phyloP scores from a whole-genome alignment of 202 grass and related monocot genomes.

The Hordeum pubiflorum region DNA sequence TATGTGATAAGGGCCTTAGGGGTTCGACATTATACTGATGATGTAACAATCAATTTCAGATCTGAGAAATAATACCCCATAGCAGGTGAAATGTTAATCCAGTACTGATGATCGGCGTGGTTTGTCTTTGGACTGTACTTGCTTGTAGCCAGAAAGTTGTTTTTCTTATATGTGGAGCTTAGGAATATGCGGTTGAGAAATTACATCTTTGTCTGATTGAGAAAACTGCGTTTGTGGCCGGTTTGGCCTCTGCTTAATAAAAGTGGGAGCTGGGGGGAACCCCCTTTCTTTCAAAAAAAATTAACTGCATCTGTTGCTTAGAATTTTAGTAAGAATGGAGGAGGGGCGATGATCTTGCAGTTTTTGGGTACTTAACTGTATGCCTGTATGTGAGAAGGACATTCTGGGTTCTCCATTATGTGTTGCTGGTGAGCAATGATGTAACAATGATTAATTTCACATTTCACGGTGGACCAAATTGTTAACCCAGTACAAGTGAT shows the following conservation, averaged over 20 bases:
- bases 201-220: neutral
- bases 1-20: neutral
- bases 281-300: too few relatives aligned
- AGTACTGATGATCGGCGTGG: neutral
- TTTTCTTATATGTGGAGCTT: neutral
- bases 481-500: neutral
- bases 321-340: neutral
- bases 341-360: neutral
- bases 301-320: too few relatives aligned
- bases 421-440: slow-evolving; percentile 2
- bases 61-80: neutral
- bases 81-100: neutral
- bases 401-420: neutral
- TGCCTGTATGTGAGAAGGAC: neutral
- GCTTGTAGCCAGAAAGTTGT: neutral
- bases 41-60: neutral
- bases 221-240: neutral
- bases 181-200: neutral
- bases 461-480: neutral
- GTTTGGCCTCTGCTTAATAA: too few relatives aligned
- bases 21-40: neutral
- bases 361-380: neutral
- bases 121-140: neutral
- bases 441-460: neutral
- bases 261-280: too few relatives aligned